Evolutionary conservation across 805 yeast genomes (phyloP).

Genomic region (Suhomyces sp.): DNA sequence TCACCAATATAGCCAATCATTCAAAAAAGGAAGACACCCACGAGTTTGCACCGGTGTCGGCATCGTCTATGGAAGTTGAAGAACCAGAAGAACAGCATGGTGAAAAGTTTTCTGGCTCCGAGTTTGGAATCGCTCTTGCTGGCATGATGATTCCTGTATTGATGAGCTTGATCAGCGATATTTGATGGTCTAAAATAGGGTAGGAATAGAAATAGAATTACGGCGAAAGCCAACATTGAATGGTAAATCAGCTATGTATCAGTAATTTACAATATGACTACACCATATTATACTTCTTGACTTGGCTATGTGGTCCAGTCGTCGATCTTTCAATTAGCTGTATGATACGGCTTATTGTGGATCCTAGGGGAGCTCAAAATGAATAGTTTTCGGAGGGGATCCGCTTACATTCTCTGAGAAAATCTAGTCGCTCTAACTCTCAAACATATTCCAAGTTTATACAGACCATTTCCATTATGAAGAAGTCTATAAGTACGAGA

Average conservation of each 20-base stretch:
- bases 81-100: background rate
- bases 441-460: too few species aligned
- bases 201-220: background rate
- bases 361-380: too few species aligned
- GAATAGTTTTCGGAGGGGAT: too few species aligned
- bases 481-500: too few species aligned
- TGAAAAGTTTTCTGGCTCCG: constrained; percentile 10
- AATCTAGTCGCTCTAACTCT: too few species aligned
- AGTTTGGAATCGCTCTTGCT: constrained; percentile 14
- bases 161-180: constrained; percentile 20
- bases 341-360: background rate
- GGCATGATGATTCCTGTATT: constrained; percentile 29
- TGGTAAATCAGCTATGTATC: background rate
- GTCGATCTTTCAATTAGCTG: background rate
- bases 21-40: constrained; percentile 1
- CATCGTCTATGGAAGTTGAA: constrained; percentile 5
- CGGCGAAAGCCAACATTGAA: background rate
- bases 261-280: background rate
- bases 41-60: background rate
- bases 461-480: too few species aligned
- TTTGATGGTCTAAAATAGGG: background rate
- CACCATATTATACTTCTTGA: background rate
- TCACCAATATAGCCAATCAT: constrained; percentile 32
- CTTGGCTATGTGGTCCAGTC: too few species aligned
- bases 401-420: too few species aligned